Conservation (phyloP, 2,329 filamentous ascomycete species). For the Penicillium fuscoglaucum region DNA sequence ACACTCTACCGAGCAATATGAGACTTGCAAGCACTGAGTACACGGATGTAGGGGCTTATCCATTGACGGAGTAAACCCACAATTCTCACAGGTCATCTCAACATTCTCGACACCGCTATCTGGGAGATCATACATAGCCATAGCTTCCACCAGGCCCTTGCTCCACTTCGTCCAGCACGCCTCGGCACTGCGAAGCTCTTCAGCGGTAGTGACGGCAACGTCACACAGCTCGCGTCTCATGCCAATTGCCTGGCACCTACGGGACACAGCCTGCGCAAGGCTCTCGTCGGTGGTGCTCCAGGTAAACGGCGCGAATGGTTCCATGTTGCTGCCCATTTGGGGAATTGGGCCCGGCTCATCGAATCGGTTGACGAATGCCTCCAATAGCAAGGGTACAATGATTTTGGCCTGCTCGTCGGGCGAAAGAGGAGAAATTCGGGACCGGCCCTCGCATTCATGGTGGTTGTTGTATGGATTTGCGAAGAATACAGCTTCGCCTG, state of each 20-base stretch:
- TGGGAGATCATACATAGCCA: neutral
- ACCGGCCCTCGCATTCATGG: conserved; percentile 5
- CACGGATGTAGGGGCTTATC: conserved; percentile 3
- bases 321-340: neutral
- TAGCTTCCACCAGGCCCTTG: neutral
- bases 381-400: conserved; percentile 9
- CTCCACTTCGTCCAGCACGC: neutral
- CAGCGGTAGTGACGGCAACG: neutral
- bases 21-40: neutral
- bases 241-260: neutral
- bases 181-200: neutral
- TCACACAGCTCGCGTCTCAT: conserved; percentile 3
- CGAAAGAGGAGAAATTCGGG: neutral
- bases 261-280: conserved; percentile 5
- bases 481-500: conserved; percentile 6
- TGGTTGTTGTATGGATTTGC: conserved; percentile 8
- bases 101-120: neutral
- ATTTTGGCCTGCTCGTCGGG: neutral
- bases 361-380: conserved; percentile 11
- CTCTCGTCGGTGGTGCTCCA: conserved; percentile 3
- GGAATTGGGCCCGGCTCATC: neutral
- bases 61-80: conserved; percentile 7
- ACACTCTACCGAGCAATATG: conserved; percentile 6
- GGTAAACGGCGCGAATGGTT: conserved; percentile 6
- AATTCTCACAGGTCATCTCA: conserved; percentile 1